Percentiles rank a stretch among this genome's conserved stretches.
Evolutionary conservation across 78 protist genomes (phyloP).

Genomic region (Emiliania huxleyi): DNA sequence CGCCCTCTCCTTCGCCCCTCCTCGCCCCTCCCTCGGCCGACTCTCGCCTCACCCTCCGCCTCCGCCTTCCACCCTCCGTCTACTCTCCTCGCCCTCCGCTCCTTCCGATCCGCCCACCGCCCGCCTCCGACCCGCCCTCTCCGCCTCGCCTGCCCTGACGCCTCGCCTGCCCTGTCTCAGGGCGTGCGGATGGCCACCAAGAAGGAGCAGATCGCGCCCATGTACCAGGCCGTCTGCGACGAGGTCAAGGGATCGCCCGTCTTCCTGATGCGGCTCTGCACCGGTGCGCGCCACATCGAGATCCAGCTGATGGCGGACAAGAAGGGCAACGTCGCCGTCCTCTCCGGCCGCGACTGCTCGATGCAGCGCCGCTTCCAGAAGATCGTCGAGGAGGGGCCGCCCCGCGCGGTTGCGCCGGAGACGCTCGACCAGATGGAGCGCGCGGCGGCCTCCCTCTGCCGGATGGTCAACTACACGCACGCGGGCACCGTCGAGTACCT

Average conservation of each 20-base stretch:
- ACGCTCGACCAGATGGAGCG: constrained; percentile 57
- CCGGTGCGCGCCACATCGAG: constrained; percentile 73
- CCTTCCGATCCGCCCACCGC: no score
- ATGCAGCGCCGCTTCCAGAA: constrained; percentile 89
- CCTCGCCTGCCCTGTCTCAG: no score
- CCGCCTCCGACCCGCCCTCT: no score
- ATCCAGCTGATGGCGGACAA: constrained; percentile 52
- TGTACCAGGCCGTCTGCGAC: constrained; percentile 18
- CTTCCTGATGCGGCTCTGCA: constrained; percentile 78
- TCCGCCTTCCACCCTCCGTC: no score
- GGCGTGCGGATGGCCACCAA: constrained; percentile 78
- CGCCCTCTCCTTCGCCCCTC: no score
- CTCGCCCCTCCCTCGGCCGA: no score
- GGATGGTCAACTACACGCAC: constrained; percentile 83
- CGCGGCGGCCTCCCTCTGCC: constrained; percentile 82
- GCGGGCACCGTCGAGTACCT: constrained; percentile 96
- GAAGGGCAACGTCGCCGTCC: constrained; percentile 62
- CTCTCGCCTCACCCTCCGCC: no score
- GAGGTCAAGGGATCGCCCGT: constrained; percentile 85
- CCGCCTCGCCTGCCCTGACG: no score
- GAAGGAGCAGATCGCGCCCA: constrained; percentile 43
- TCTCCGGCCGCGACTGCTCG: constrained; percentile 88
- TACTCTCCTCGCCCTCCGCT: no score
- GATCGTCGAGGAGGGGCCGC: constrained; percentile 90
- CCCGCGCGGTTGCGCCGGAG: constrained; percentile 17